Conservation (phyloP, 257 asterid species). For the Agastache rugosa region DNA sequence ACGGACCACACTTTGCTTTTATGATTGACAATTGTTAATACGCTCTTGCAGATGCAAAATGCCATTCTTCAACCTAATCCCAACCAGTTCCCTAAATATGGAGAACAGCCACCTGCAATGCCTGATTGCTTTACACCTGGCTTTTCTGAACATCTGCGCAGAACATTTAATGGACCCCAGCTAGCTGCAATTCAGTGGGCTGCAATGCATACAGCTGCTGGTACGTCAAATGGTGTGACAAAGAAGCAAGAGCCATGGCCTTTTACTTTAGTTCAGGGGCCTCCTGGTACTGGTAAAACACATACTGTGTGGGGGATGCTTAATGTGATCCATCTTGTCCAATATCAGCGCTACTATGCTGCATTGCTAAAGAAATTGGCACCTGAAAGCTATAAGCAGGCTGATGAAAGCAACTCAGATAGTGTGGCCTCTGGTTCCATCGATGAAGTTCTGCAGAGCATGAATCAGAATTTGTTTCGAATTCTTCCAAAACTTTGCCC, state of each 20-base stretch:
- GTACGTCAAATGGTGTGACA: conserved; percentile 73
- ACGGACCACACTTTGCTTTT: conserved; percentile 6
- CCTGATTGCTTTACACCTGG: conserved; percentile 96
- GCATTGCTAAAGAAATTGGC: conserved; percentile 95
- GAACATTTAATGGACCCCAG: conserved; percentile 88
- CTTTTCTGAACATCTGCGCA: conserved; percentile 77
- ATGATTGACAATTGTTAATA: conserved; percentile 24
- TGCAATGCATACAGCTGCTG: conserved; percentile 98
- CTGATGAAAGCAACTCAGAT: conserved; percentile 69
- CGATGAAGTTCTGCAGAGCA: conserved; percentile 95
- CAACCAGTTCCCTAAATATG: conserved; percentile 91
- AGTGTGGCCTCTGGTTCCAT: conserved; percentile 81
- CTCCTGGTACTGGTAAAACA: conserved; percentile 99
- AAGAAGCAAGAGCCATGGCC: conserved; percentile 99
- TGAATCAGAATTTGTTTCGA: conserved; percentile 96
- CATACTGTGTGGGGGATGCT: conserved; percentile 99
- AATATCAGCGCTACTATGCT: conserved; percentile 97
- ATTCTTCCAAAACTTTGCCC: conserved; percentile 99
- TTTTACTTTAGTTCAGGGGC: conserved; percentile 97
- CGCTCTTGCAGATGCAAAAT: conserved; percentile 82
- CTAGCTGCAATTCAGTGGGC: conserved; percentile 98
- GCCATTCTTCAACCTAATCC: conserved; percentile 98
- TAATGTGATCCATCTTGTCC: conserved; percentile 97
- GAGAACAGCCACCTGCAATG: conserved; percentile 95
- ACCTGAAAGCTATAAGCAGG: conserved; percentile 98